Percentiles rank a stretch among this genome's conserved stretches.
phyloP scores from a whole-genome alignment of 768 basidiomycete genomes.

The Boletellus ananiceps region DNA sequence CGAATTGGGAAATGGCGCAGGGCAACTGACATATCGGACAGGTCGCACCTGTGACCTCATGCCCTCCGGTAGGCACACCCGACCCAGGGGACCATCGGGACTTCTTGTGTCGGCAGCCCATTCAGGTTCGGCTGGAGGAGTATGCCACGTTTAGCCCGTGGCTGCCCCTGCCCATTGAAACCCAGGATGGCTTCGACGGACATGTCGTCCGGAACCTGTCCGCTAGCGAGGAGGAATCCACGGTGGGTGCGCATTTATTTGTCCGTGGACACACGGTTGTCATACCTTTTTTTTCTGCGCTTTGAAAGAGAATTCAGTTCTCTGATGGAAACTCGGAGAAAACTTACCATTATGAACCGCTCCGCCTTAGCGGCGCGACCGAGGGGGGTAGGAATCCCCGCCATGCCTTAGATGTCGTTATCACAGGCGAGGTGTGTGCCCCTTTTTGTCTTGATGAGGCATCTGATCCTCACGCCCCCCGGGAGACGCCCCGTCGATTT shows the following conservation, averaged over 20 bases:
- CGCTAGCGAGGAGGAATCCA: slow-evolving; percentile 19
- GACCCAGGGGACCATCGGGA: slow-evolving; percentile 18
- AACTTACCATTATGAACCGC: slow-evolving; percentile 29
- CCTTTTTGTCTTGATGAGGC: slow-evolving; percentile 18
- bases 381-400: slow-evolving; percentile 25
- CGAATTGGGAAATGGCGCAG: slow-evolving; percentile 10
- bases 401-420: slow-evolving; percentile 35
- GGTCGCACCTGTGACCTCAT: slow-evolving; percentile 26
- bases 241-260: slow-evolving; percentile 20
- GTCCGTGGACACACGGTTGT: slow-evolving; percentile 16
- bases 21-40: slow-evolving; percentile 17
- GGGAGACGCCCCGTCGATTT: slow-evolving; percentile 49
- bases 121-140: slow-evolving; percentile 47
- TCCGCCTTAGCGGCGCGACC: slow-evolving; percentile 27
- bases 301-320: slow-evolving; percentile 23
- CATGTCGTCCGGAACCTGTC: slow-evolving; percentile 18
- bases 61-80: slow-evolving; percentile 10
- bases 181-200: slow-evolving; percentile 19
- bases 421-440: slow-evolving; percentile 29
- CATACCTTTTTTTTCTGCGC: slow-evolving; percentile 10
- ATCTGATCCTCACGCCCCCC: slow-evolving; percentile 21
- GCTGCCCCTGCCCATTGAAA: slow-evolving; percentile 29
- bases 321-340: slow-evolving; percentile 24
- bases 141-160: slow-evolving; percentile 40
- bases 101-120: slow-evolving; percentile 44